A percentile compares a stretch with the other conserved stretches of the same genome.
phyloP scores from a whole-genome alignment of 352 stramenopile species.

The Phytopythium oedochilum region DNA sequence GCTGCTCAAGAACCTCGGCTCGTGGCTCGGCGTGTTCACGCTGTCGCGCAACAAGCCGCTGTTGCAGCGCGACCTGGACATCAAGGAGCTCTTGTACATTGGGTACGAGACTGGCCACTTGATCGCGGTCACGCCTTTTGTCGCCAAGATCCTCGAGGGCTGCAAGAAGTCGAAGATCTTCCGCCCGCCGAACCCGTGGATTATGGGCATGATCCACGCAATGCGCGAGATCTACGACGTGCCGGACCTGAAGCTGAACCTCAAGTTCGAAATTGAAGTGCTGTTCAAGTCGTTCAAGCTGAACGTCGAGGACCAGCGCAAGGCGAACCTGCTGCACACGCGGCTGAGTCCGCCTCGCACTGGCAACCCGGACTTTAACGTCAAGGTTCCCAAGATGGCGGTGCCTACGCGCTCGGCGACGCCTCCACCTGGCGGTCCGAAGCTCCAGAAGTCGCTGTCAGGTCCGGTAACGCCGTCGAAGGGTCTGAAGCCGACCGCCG shows the following conservation, averaged over 20 bases:
- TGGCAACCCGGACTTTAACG: slow-evolving; percentile 98
- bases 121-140: slow-evolving; percentile 97
- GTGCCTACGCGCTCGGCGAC: slow-evolving; percentile 41
- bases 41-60: slow-evolving; percentile 97
- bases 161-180: slow-evolving; percentile 98
- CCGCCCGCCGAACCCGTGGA: slow-evolving; percentile 97
- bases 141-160: slow-evolving; percentile 98
- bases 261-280: slow-evolving; percentile 99
- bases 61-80: slow-evolving; percentile 96
- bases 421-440: slow-evolving; percentile 42
- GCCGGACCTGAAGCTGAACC: slow-evolving; percentile 99
- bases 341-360: slow-evolving; percentile 90
- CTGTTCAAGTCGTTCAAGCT: slow-evolving; percentile 99
- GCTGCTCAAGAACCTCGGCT: slow-evolving; percentile 98
- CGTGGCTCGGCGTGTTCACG: slow-evolving; percentile 98
- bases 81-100: slow-evolving; percentile 98
- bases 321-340: slow-evolving; percentile 88
- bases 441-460: slow-evolving; percentile 27
- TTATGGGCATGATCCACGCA: slow-evolving; percentile 98
- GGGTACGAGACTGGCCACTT: slow-evolving; percentile 95
- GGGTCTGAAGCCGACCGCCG: slow-evolving; percentile 32
- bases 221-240: slow-evolving; percentile 98
- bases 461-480: slow-evolving; percentile 60
- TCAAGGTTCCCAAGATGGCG: slow-evolving; percentile 83
- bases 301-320: slow-evolving; percentile 96